phyloP scores from a whole-genome alignment of 345 rosid genomes.

The Pistacia vera region DNA sequence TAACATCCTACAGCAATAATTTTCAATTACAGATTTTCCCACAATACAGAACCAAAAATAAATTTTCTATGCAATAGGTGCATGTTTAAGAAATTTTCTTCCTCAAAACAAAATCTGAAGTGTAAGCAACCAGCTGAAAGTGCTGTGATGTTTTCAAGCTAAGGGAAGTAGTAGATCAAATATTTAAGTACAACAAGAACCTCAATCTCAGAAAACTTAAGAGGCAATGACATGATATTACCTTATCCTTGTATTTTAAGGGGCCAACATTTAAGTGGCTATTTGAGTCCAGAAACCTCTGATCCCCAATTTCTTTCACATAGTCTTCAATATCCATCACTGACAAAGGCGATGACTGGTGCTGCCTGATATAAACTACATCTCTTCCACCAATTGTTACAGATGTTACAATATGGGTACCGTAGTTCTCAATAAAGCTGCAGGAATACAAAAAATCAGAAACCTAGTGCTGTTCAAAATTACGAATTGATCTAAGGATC shows the following conservation, averaged over 20 bases:
- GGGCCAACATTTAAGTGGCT: slow-evolving; percentile 66
- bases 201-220: neutral
- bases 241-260: slow-evolving; percentile 94
- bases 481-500: slow-evolving; percentile 14
- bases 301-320: slow-evolving; percentile 69
- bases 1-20: slow-evolving; percentile 84
- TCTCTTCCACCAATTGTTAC: slow-evolving; percentile 97
- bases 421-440: slow-evolving; percentile 89
- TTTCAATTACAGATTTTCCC: slow-evolving; percentile 23
- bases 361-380: slow-evolving; percentile 90
- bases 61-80: neutral
- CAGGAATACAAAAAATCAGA: slow-evolving; percentile 21
- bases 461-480: slow-evolving; percentile 12
- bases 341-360: slow-evolving; percentile 78
- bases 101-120: neutral
- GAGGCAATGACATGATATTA: slow-evolving; percentile 33
- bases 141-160: neutral
- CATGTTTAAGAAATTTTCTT: neutral
- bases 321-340: slow-evolving; percentile 73
- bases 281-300: slow-evolving; percentile 66
- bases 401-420: slow-evolving; percentile 89
- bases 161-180: neutral
- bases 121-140: neutral
- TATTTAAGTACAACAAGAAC: neutral
- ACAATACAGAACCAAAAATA: slow-evolving; percentile 8